These are phyloP conservation scores for peach (Prunus persica) DNA, from an alignment of 306 rosid genomes.

Conservation along the genomic window DNA sequence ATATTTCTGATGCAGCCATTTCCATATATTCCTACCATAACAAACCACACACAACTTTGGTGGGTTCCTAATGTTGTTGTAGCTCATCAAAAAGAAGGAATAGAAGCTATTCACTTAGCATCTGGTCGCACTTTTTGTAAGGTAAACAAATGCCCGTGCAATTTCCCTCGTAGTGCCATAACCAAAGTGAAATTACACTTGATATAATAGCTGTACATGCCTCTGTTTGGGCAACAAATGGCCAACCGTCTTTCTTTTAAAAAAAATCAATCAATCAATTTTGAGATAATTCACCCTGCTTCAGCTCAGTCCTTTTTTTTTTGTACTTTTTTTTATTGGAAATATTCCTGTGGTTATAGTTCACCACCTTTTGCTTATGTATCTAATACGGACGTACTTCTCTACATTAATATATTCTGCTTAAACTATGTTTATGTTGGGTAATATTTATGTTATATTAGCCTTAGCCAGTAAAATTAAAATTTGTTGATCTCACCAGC, in stretches of 20 bases:
- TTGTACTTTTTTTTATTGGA: not conserved
- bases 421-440: not conserved
- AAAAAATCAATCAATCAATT: no score
- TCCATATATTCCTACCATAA: slow-evolving; percentile 90
- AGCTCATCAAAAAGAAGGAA: slow-evolving; percentile 95
- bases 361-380: not conserved
- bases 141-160: slow-evolving; percentile 37
- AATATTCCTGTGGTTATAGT: not conserved
- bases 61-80: slow-evolving; percentile 99
- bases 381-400: not conserved
- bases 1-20: slow-evolving; percentile 55
- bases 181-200: not conserved
- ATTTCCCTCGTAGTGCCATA: not conserved
- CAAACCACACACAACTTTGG: slow-evolving; percentile 97
- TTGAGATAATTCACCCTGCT: not conserved
- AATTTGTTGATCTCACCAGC: slow-evolving; percentile 52
- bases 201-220: not conserved
- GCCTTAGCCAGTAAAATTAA: slow-evolving; percentile 17
- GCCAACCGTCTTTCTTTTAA: not conserved
- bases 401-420: not conserved
- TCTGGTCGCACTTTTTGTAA: slow-evolving; percentile 93
- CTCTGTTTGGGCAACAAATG: not conserved
- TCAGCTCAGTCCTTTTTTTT: not conserved
- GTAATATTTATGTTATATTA: slow-evolving; percentile 8
- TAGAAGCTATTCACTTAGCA: slow-evolving; percentile 91